These are phyloP conservation scores for Metschnikowia gelsemii DNA, from an alignment of 805 yeast species.

Conservation along the genomic window DNA sequence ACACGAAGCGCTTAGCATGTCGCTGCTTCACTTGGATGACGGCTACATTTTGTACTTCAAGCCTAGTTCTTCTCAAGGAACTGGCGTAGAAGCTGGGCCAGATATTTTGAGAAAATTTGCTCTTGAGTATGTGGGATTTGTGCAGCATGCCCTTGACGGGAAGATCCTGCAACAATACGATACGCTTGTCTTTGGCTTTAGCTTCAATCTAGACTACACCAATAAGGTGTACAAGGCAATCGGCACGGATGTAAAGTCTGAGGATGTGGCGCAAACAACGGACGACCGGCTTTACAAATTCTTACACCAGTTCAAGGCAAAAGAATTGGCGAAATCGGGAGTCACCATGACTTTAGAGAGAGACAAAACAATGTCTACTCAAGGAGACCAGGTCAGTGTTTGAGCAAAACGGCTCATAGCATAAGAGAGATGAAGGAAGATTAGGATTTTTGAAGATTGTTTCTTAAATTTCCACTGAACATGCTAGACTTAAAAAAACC, in stretches of 20 bases:
- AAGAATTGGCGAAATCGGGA: conserved; percentile 9
- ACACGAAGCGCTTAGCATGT: conserved; percentile 4
- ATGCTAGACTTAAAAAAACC: too few species aligned
- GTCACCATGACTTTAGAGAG: conserved; percentile 15
- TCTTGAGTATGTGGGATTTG: conserved; percentile 4
- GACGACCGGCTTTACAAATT: conserved; percentile 7
- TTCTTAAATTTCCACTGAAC: too few species aligned
- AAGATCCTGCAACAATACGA: conserved; percentile 14
- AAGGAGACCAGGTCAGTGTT: neutral
- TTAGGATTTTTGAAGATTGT: neutral
- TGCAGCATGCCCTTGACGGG: conserved; percentile 11
- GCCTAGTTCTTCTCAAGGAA: neutral
- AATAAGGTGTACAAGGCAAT: conserved; percentile 12
- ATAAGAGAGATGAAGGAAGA: too few species aligned
- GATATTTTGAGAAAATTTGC: conserved; percentile 5
- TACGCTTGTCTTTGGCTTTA: conserved; percentile 13
- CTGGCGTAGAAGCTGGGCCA: neutral
- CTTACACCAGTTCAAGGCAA: conserved; percentile 9
- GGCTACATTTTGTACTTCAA: conserved; percentile 8
- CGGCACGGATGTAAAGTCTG: conserved; percentile 1
- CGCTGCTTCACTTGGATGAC: conserved; percentile 12
- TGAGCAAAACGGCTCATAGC: too few species aligned
- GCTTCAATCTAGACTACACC: conserved; percentile 11
- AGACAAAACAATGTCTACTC: conserved; percentile 12
- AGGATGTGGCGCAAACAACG: conserved; percentile 6